Evolutionary conservation across 2,329 filamentous ascomycete species (phyloP).

Genomic region (Beauveria brongniartii): DNA sequence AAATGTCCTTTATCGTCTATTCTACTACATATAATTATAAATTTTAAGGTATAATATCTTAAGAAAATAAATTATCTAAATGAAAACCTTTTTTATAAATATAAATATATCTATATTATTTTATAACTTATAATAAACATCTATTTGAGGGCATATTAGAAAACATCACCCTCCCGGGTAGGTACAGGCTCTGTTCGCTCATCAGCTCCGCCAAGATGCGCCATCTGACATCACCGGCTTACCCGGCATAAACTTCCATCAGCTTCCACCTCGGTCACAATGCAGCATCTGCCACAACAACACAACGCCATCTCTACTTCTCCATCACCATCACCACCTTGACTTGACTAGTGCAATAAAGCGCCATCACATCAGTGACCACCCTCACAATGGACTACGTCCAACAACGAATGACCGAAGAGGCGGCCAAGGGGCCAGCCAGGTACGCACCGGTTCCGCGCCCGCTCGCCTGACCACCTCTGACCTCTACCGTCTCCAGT

Average conservation of each 20-base stretch:
- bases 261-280: neutral
- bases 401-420: constrained; percentile 45
- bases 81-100: too few relatives aligned
- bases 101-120: too few relatives aligned
- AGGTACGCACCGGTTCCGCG: constrained; percentile 22
- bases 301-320: neutral
- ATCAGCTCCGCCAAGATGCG: neutral
- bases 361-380: too few relatives aligned
- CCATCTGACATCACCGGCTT: constrained; percentile 5
- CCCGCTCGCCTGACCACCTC: neutral
- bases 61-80: too few relatives aligned
- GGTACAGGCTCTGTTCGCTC: too few relatives aligned
- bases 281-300: neutral
- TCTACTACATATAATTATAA: too few relatives aligned
- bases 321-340: neutral
- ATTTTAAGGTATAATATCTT: too few relatives aligned
- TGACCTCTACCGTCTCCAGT: constrained; percentile 18
- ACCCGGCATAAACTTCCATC: neutral
- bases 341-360: neutral
- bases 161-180: too few relatives aligned
- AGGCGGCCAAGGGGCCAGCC: constrained; percentile 37
- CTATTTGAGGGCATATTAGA: too few relatives aligned
- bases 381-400: constrained; percentile 45
- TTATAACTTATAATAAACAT: too few relatives aligned
- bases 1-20: too few relatives aligned